Percentiles rank a stretch among this genome's conserved stretches.
phyloP scores from a whole-genome alignment of 2,329 filamentous ascomycete genomes.

The Colletotrichum gloeosporioides region DNA sequence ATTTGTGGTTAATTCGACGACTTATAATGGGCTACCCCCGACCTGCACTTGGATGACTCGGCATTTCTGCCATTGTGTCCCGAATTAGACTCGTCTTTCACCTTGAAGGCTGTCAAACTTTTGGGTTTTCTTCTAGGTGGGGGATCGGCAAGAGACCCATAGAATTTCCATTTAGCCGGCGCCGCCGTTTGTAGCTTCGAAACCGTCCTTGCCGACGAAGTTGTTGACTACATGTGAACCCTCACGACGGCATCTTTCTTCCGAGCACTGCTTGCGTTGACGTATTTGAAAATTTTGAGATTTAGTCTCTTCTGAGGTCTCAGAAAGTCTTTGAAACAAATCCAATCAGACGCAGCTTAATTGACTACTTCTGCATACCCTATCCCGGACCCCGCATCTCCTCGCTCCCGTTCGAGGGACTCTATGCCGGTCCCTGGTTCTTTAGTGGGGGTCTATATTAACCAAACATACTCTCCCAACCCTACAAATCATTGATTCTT shows the following conservation, averaged over 20 bases:
- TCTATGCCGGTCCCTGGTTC: background rate
- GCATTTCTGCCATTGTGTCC: background rate
- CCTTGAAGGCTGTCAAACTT: background rate
- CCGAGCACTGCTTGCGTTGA: background rate
- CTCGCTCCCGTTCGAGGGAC: background rate
- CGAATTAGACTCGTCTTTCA: background rate
- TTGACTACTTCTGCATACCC: background rate
- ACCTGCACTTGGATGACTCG: background rate
- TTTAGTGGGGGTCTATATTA: background rate
- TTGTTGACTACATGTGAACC: background rate
- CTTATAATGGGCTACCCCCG: background rate
- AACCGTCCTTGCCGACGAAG: background rate
- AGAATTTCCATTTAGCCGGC: background rate
- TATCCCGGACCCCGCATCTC: conserved; percentile 2
- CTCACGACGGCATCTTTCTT: background rate
- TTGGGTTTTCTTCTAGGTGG: background rate
- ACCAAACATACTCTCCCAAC: background rate
- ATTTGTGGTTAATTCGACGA: background rate
- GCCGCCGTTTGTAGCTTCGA: background rate
- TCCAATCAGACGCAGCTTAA: background rate
- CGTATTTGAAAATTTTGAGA: background rate
- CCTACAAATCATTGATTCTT: too few species aligned
- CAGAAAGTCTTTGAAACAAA: background rate
- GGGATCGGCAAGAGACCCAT: background rate
- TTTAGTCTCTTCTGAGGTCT: background rate